These are phyloP conservation scores for Akanthomyces muscarius DNA, from an alignment of 2,329 filamentous ascomycete species.

Conservation along the genomic window DNA sequence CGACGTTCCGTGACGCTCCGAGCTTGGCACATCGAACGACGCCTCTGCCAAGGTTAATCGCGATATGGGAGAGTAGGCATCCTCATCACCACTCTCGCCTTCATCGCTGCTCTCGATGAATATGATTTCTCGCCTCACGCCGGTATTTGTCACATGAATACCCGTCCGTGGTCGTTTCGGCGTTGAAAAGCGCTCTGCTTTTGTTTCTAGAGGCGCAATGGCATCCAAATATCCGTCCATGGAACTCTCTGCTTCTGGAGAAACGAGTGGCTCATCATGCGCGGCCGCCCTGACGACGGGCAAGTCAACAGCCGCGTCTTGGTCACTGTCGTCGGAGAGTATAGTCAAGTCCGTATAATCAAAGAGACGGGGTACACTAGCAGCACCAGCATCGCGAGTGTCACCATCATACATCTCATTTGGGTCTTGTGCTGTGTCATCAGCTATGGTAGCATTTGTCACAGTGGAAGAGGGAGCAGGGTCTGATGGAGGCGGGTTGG, in stretches of 20 bases:
- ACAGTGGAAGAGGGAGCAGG: background rate
- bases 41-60: background rate
- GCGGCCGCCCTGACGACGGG: background rate
- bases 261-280: background rate
- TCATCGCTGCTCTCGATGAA: slow-evolving; percentile 8
- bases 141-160: background rate
- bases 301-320: background rate
- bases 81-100: background rate
- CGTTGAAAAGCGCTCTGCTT: background rate
- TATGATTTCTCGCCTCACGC: background rate
- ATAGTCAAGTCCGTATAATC: background rate
- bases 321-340: background rate
- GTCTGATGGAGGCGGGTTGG: background rate
- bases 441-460: background rate
- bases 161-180: background rate
- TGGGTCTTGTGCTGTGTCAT: background rate
- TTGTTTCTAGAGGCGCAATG: background rate
- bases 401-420: background rate
- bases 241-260: background rate
- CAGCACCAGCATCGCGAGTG: background rate
- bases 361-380: background rate
- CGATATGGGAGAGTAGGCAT: background rate
- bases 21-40: background rate
- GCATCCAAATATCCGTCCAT: background rate
- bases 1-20: background rate